These are phyloP conservation scores for Myxozyma lipomycoides DNA, from an alignment of 805 yeast genomes.

Conservation along the genomic window DNA sequence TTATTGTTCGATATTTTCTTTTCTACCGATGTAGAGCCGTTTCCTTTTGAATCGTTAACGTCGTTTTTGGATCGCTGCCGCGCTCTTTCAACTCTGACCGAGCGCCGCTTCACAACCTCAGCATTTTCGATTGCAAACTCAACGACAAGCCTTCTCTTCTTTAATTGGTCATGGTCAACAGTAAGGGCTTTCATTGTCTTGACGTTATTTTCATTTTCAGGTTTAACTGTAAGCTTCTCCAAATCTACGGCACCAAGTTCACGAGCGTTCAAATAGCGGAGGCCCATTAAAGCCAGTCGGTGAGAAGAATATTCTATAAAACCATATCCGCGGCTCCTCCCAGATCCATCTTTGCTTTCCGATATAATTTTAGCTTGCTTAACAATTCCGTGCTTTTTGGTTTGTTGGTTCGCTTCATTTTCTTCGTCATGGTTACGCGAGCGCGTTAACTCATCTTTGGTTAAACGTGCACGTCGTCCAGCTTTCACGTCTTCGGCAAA, in stretches of 20 bases:
- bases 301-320: constrained; percentile 92
- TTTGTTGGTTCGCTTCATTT: constrained; percentile 51
- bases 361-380: constrained; percentile 92
- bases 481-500: constrained; percentile 86
- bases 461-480: constrained; percentile 71
- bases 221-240: constrained; percentile 35
- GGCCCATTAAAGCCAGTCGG: constrained; percentile 87
- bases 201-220: constrained; percentile 24
- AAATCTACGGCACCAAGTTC: constrained; percentile 46
- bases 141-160: constrained; percentile 74
- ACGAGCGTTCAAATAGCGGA: constrained; percentile 95
- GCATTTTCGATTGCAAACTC: constrained; percentile 97
- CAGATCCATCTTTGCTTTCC: constrained; percentile 84
- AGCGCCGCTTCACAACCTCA: constrained; percentile 84
- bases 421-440: constrained; percentile 65
- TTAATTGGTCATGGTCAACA: constrained; percentile 35
- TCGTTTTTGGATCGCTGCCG: no score
- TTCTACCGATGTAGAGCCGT: no score
- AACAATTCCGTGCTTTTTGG: constrained; percentile 83
- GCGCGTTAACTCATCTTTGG: constrained; percentile 81
- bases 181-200: constrained; percentile 5
- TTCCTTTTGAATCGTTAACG: no score
- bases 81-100: constrained; percentile 43
- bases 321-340: constrained; percentile 96
- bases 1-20: no score